These are phyloP conservation scores for Pascua sp. DNA, from an alignment of 1,284 basidiomycete species.

Conservation along the genomic window DNA sequence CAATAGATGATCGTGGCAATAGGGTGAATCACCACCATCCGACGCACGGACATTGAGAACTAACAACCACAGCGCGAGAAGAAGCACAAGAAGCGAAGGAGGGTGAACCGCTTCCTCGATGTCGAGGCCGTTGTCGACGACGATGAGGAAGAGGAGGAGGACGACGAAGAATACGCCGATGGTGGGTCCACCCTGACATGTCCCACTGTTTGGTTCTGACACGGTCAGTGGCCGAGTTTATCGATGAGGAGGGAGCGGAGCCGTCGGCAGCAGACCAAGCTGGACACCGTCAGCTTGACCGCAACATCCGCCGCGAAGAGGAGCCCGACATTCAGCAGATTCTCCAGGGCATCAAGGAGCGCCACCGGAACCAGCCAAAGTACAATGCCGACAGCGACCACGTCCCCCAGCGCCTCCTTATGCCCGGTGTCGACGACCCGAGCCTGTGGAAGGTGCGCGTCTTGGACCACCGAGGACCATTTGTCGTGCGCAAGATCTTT, in stretches of 20 bases:
- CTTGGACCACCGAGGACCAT: constrained; percentile 86
- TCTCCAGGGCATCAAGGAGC: constrained; percentile 76
- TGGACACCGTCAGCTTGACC: constrained; percentile 72
- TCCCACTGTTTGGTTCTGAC: background rate
- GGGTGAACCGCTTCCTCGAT: constrained; percentile 82
- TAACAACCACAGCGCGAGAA: constrained; percentile 11
- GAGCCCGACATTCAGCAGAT: constrained; percentile 83
- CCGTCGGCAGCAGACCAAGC: constrained; percentile 59
- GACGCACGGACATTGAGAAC: background rate
- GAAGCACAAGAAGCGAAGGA: constrained; percentile 52
- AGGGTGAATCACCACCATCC: background rate
- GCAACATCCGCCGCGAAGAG: constrained; percentile 68
- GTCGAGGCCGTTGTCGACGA: constrained; percentile 90
- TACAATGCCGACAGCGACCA: constrained; percentile 90
- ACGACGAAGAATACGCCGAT: constrained; percentile 68
- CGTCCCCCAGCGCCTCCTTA: constrained; percentile 89
- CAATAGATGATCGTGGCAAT: constrained; percentile 2
- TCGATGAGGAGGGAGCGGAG: constrained; percentile 63
- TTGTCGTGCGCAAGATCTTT: constrained; percentile 91
- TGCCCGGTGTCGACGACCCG: constrained; percentile 95
- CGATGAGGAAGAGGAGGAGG: constrained; percentile 93
- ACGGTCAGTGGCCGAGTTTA: constrained; percentile 62
- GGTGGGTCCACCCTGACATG: constrained; percentile 53
- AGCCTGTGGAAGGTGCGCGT: constrained; percentile 94
- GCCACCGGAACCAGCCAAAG: constrained; percentile 67